Evolutionary conservation across 2,329 filamentous ascomycete genomes (phyloP).

Genomic region (Fusarium mangiferae): DNA sequence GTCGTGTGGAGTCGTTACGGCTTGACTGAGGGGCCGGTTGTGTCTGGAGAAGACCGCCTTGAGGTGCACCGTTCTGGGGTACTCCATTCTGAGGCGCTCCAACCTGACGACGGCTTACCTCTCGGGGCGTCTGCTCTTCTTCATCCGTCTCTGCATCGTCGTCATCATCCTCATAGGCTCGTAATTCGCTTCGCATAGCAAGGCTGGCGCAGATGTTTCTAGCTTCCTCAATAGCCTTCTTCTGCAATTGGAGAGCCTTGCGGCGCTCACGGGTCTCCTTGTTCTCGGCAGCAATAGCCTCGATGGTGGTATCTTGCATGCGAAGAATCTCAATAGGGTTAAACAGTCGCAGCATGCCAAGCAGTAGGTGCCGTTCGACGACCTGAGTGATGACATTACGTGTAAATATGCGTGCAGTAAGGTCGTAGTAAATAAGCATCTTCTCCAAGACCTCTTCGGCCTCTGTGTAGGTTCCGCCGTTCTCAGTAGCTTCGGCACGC

Average conservation of each 20-base stretch:
- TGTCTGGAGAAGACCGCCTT: slow-evolving; percentile 29
- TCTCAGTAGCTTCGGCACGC: slow-evolving; percentile 55
- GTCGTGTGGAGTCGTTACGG: slow-evolving; percentile 36
- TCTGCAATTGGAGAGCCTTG: slow-evolving; percentile 58
- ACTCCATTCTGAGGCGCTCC: slow-evolving; percentile 26
- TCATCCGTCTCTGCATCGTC: slow-evolving; percentile 48
- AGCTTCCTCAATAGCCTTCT: slow-evolving; percentile 62
- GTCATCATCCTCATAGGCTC: slow-evolving; percentile 53
- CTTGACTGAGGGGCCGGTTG: slow-evolving; percentile 19
- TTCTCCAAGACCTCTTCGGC: slow-evolving; percentile 65
- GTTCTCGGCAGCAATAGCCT: slow-evolving; percentile 64
- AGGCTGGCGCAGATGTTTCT: slow-evolving; percentile 60
- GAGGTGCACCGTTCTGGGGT: slow-evolving; percentile 24
- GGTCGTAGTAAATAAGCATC: slow-evolving; percentile 66
- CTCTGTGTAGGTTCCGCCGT: slow-evolving; percentile 60
- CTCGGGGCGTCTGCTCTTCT: slow-evolving; percentile 38
- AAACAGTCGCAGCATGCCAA: slow-evolving; percentile 63
- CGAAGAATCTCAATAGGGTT: slow-evolving; percentile 62
- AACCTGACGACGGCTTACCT: slow-evolving; percentile 31
- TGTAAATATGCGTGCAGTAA: slow-evolving; percentile 63
- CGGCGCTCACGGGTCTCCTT: slow-evolving; percentile 63
- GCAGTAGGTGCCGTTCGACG: slow-evolving; percentile 61
- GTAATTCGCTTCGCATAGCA: slow-evolving; percentile 63
- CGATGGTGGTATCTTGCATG: slow-evolving; percentile 57
- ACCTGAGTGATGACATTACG: slow-evolving; percentile 64